A percentile compares a stretch with the other conserved stretches of the same genome.
These are phyloP conservation scores for Lagenaria siceraria DNA, from an alignment of 306 rosid species.

Conservation along the genomic window DNA sequence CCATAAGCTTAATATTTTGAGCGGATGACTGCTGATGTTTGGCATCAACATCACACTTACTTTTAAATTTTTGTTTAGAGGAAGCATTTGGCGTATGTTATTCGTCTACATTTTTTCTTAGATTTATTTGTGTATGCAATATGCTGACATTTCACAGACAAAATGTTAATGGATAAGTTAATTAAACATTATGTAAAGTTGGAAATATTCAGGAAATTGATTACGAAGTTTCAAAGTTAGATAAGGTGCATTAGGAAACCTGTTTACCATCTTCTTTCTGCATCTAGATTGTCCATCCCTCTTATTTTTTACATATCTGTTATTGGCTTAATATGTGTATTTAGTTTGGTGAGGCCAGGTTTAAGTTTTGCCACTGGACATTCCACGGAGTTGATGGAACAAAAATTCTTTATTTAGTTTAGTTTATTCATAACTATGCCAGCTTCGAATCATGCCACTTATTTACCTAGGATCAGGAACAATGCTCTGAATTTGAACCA, in stretches of 20 bases:
- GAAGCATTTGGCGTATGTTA: not conserved
- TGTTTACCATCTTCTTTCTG: not conserved
- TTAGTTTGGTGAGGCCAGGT: not conserved
- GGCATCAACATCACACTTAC: not conserved
- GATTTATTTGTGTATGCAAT: not conserved
- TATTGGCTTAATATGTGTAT: not conserved
- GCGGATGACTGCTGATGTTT: not conserved
- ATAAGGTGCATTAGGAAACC: not conserved
- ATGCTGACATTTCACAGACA: not conserved
- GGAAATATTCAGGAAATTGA: not conserved
- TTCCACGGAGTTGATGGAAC: not conserved
- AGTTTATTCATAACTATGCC: not conserved
- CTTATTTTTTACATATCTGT: not conserved
- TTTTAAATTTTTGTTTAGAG: not conserved
- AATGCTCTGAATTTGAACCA: conserved; percentile 1
- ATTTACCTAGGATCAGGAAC: not conserved
- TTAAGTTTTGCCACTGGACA: not conserved
- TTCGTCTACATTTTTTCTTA: not conserved
- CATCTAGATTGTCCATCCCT: not conserved
- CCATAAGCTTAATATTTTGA: not conserved
- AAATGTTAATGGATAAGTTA: not conserved
- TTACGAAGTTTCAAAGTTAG: not conserved
- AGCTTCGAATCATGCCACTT: not conserved
- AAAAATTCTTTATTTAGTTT: not conserved
- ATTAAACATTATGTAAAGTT: not conserved